A percentile compares a stretch with the other conserved stretches of the same genome.
Conservation (phyloP, 2,329 filamentous ascomycete species). For the Fusarium lyarnte region DNA sequence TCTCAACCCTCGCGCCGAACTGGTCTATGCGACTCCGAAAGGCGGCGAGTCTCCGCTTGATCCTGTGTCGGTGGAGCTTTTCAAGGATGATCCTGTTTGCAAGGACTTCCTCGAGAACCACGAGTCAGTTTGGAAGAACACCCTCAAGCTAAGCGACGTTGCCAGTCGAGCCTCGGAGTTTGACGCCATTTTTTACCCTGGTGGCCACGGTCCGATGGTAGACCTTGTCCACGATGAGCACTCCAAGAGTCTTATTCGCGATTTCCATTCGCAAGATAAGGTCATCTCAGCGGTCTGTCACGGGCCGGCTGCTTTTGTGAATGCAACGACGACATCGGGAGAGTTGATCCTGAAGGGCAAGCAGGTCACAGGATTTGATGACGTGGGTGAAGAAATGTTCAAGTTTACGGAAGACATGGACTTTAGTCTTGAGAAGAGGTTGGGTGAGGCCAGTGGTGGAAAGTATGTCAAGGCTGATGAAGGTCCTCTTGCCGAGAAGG, state of each 20-base stretch:
- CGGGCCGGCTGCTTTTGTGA: neutral
- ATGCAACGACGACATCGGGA: neutral
- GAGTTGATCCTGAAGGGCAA: neutral
- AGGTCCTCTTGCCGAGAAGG: neutral
- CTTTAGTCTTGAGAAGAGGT: neutral
- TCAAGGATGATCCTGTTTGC: neutral
- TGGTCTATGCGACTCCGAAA: neutral
- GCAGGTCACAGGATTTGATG: neutral
- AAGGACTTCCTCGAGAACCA: neutral
- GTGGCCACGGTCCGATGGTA: neutral
- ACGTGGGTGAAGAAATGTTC: neutral
- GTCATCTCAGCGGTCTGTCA: neutral
- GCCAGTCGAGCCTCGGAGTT: neutral
- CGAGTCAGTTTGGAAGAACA: neutral
- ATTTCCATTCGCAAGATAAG: neutral
- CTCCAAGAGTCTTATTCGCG: neutral
- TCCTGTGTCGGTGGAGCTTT: neutral
- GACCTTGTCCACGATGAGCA: neutral
- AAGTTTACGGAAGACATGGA: neutral
- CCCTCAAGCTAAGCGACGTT: neutral
- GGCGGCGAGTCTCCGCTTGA: constrained; percentile 1
- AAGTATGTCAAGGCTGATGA: neutral
- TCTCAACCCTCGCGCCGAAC: neutral
- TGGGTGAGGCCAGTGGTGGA: neutral
- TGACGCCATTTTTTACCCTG: neutral